Base-by-base conservation (phyloP, 2,329 filamentous ascomycete genomes). In the Colletotrichum costaricense region DNA sequence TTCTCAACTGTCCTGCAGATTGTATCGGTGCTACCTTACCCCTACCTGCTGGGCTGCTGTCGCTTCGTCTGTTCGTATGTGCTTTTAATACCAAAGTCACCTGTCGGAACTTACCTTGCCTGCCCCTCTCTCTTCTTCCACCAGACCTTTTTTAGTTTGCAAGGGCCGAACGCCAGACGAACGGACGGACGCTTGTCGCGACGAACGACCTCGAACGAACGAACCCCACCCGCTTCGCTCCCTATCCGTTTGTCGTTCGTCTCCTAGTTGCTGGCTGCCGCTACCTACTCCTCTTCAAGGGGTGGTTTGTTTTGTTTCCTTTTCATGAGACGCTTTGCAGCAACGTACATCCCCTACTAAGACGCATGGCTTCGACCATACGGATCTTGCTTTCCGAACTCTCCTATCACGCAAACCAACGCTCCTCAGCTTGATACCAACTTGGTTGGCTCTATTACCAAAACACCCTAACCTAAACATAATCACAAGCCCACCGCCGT, bases 131-230 rank as follows among this genome's bases (percentile, higher is more conserved):
- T 56, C 24, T 26, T 56, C 54, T 56, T 56, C 26, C 22, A 49
- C 42, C 42, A 49, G 42, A 49, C 42, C 42, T 49, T 49, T 49
- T 49, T 49, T 11, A 49, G 42, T 22, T 42, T 14, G 38, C 26
- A 63, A 63, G 57, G 63, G 64, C 64, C 69, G 69, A 63, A 68
- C 49, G 35, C 68, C 69, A 63, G 64, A 68, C 69, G 69, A 46
- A 68, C 69, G 52, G 63, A 57, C 69, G 57, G 54, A 56, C 35
- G 30, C 30, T 65, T 28, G 28, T 68, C 65, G 58, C 42, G 46
- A 49, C 64, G 46, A 72, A 63, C 63, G 65, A 63, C 46, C 46
- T 54, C 19, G 26, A 16, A 49, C 30, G 26, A 16, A 49, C 30
- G 35, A 38, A 54, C 33, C 46, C 62, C 24, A 56, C 26, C 24